These are phyloP conservation scores for Torulaspora microellipsoides DNA, from an alignment of 805 yeast genomes.

Conservation along the genomic window DNA sequence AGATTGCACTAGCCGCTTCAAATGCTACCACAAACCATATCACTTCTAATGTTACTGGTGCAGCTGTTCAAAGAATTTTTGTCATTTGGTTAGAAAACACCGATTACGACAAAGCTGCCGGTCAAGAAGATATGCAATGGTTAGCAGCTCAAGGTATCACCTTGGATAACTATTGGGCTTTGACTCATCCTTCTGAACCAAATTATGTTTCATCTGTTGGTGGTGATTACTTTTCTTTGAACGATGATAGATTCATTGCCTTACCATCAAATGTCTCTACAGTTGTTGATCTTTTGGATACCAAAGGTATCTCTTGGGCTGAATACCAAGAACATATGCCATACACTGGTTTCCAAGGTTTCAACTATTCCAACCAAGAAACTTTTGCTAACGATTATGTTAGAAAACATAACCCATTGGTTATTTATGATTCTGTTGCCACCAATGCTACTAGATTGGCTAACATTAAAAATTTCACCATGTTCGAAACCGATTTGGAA, in stretches of 20 bases:
- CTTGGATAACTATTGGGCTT: conserved; percentile 48
- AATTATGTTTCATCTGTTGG: conserved; percentile 47
- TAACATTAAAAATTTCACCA: conserved; percentile 46
- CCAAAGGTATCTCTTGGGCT: conserved; percentile 46
- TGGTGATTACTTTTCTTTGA: conserved; percentile 49
- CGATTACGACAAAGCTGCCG: conserved; percentile 47
- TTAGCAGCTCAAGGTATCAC: conserved; percentile 43
- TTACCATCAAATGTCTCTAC: conserved; percentile 46
- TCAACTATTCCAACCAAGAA: conserved; percentile 41
- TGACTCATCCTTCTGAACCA: conserved; percentile 53
- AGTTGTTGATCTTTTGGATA: conserved; percentile 45
- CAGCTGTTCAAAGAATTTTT: conserved; percentile 38
- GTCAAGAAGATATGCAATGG: conserved; percentile 40
- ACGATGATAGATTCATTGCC: conserved; percentile 42
- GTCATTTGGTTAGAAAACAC: conserved; percentile 51
- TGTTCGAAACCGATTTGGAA: conserved; percentile 39
- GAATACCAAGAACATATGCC: conserved; percentile 53
- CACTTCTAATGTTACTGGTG: conserved; percentile 38
- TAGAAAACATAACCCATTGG: conserved; percentile 50
- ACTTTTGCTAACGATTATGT: conserved; percentile 45
- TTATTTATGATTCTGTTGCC: conserved; percentile 40
- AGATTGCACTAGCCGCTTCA: conserved; percentile 34
- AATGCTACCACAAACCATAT: conserved; percentile 32
- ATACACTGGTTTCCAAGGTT: conserved; percentile 49
- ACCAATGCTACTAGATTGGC: conserved; percentile 36